These are phyloP conservation scores for Acanthamoeba sp. DNA, from an alignment of 208 protist species.

Conservation along the genomic window DNA sequence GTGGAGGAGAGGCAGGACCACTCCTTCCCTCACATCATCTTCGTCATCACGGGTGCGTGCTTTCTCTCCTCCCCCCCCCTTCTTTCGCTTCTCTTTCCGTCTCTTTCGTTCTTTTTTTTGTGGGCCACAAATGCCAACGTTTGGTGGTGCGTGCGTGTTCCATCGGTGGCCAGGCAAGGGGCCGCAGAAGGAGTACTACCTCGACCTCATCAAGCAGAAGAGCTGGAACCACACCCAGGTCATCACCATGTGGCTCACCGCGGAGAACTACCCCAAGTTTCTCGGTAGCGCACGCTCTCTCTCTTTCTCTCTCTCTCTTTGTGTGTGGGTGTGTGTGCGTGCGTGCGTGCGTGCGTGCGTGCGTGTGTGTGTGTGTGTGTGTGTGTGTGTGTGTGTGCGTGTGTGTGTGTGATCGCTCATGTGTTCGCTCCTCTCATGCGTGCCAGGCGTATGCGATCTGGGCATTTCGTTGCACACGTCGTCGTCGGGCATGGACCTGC, in stretches of 20 bases:
- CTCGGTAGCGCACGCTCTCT: too few species aligned
- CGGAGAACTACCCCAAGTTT: constrained; percentile 94
- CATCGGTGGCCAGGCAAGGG: constrained; percentile 88
- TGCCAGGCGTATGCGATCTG: constrained; percentile 92
- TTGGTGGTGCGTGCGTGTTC: background rate
- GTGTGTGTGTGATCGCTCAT: background rate
- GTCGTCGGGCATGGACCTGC: constrained; percentile 96
- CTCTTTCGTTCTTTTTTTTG: too few species aligned
- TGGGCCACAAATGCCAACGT: too few species aligned
- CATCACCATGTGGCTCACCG: constrained; percentile 94
- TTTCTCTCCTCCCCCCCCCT: background rate
- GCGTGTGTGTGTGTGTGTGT: too few species aligned
- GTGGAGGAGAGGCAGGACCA: constrained; percentile 77
- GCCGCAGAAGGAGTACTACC: constrained; percentile 84
- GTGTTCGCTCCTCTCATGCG: too few species aligned
- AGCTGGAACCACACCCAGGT: constrained; percentile 90
- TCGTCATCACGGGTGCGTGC: constrained; percentile 89
- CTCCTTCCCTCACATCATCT: constrained; percentile 74
- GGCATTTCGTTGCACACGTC: constrained; percentile 97
- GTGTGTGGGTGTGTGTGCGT: too few species aligned
- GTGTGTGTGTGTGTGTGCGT: too few species aligned
- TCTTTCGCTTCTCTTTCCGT: background rate
- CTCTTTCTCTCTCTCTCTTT: too few species aligned
- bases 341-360: too few species aligned
- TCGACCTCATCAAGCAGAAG: constrained; percentile 77